Evolutionary conservation across 2,329 filamentous ascomycete genomes (phyloP), one percentile per base, ranked within the genome.

Genomic region (Ascochyta clinopodiicola): DNA sequence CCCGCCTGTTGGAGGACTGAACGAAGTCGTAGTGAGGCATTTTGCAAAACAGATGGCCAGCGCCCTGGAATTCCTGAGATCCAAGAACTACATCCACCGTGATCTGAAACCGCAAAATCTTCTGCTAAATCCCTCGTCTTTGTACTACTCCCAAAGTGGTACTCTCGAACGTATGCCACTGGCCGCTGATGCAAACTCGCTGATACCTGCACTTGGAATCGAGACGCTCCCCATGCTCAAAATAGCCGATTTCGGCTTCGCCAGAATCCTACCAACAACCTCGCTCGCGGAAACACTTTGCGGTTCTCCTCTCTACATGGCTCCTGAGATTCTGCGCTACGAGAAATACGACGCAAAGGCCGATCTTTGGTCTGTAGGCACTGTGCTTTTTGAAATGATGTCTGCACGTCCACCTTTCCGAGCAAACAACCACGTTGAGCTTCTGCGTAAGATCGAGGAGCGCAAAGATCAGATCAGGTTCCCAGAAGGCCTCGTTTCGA

Each of bases 101-200:
- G 95, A 99, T 73, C 90, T 99, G 68, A 99, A 99, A 75, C 95
- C 95, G 5, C 95, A 99, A 73, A 99, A 99, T 68, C 84, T 99
- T 5, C 83, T 99, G 1, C 83, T 99, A 17, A 89, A 96, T 40
- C 95, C 95, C 2, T 90, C 93, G 1, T 85, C 85, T 29, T 81
- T 86, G 6, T 86, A 86, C 45, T 95, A 90, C 72, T 84, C 85
- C 50, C 71, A 75, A 46, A 74, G 71, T 50, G 71, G 70, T 8
- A 74, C 69, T 6, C 66, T 74, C 29, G 82, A 86, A 56, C 80
- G 83, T 31, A 84, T 89, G 56, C 88, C 90, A 17, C 87, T 95
- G 54, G 87, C 95, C 73, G 89, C 88, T 46, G 93, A 90, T 68
- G 87, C 89, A 38, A 87, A 93, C 71, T 93, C 92, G 0, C 81